Conservation (phyloP, 1,284 basidiomycete genomes). For the Moesziomyces globuligerus region DNA sequence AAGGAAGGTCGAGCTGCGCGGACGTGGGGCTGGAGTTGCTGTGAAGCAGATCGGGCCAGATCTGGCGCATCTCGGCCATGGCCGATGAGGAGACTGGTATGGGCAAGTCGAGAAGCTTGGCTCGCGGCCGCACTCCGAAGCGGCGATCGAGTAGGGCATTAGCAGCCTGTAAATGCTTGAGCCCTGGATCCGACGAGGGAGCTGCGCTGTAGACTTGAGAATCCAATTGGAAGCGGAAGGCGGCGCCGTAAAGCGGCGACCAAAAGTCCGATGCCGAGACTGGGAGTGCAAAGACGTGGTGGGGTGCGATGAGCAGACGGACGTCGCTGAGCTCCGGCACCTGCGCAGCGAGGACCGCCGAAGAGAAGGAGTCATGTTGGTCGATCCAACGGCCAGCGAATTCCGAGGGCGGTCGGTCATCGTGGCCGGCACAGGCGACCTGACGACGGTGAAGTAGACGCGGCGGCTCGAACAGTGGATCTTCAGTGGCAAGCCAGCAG, state of each 20-base stretch:
- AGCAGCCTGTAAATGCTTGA: slow-evolving; percentile 6
- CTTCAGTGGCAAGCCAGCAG: slow-evolving; percentile 18
- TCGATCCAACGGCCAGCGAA: neutral
- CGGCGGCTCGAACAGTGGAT: slow-evolving; percentile 15
- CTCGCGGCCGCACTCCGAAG: slow-evolving; percentile 11
- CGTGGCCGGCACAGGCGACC: slow-evolving; percentile 8
- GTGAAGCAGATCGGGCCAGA: slow-evolving; percentile 14
- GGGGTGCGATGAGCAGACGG: slow-evolving; percentile 16
- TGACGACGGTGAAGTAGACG: slow-evolving; percentile 23
- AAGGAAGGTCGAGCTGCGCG: slow-evolving; percentile 5
- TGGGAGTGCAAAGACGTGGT: slow-evolving; percentile 19
- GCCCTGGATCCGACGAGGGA: neutral
- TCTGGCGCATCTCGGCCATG: slow-evolving; percentile 6
- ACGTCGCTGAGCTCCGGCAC: slow-evolving; percentile 8
- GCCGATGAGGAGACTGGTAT: slow-evolving; percentile 12
- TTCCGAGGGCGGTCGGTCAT: too few species aligned
- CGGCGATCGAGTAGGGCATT: slow-evolving; percentile 11
- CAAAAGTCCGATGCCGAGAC: slow-evolving; percentile 38
- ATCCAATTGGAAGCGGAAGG: slow-evolving; percentile 9
- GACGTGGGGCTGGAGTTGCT: neutral
- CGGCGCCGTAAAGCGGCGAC: slow-evolving; percentile 25
- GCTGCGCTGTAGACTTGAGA: neutral
- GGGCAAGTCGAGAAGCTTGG: slow-evolving; percentile 30
- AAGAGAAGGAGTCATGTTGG: neutral
- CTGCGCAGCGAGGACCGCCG: slow-evolving; percentile 13